Evolutionary conservation across 805 yeast genomes (phyloP).

Genomic region (Kregervanrija fluxuum): DNA sequence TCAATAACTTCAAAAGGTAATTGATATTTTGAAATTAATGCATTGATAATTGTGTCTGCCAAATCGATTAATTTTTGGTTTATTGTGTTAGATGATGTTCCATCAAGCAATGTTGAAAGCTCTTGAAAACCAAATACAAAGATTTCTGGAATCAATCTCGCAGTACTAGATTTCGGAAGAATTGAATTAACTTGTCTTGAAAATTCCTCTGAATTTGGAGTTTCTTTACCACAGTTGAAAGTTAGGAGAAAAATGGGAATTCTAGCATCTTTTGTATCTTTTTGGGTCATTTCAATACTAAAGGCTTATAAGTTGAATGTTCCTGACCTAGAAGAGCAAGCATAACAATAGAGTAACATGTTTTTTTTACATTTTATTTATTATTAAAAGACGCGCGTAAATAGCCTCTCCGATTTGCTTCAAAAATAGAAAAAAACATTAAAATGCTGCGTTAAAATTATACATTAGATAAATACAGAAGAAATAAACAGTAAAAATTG

Average conservation of each 20-base stretch:
- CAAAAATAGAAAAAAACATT: too few relatives aligned
- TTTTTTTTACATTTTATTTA: too few relatives aligned
- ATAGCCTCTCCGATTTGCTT: too few relatives aligned
- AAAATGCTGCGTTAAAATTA: too few relatives aligned
- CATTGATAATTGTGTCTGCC: conserved; percentile 28
- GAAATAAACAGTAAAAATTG: too few relatives aligned
- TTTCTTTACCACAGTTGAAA: conserved; percentile 48
- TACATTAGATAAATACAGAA: too few relatives aligned
- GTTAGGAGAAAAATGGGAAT: conserved; percentile 28
- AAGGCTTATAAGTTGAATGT: not conserved
- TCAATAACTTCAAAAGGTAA: conserved; percentile 36
- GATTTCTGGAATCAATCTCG: conserved; percentile 31
- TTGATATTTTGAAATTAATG: conserved; percentile 30
- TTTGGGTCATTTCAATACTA: not conserved
- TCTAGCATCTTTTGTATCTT: not conserved
- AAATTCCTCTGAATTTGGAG: conserved; percentile 30
- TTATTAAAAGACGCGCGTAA: too few relatives aligned
- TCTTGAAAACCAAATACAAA: conserved; percentile 66
- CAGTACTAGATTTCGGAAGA: conserved; percentile 4
- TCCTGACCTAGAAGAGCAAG: too few relatives aligned
- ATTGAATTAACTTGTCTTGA: conserved; percentile 18
- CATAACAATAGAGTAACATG: too few relatives aligned
- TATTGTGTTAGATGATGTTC: conserved; percentile 35
- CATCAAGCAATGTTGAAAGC: conserved; percentile 48
- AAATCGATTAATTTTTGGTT: conserved; percentile 30